Conservation (phyloP, 768 basidiomycete species). For the Mycena maculata region DNA sequence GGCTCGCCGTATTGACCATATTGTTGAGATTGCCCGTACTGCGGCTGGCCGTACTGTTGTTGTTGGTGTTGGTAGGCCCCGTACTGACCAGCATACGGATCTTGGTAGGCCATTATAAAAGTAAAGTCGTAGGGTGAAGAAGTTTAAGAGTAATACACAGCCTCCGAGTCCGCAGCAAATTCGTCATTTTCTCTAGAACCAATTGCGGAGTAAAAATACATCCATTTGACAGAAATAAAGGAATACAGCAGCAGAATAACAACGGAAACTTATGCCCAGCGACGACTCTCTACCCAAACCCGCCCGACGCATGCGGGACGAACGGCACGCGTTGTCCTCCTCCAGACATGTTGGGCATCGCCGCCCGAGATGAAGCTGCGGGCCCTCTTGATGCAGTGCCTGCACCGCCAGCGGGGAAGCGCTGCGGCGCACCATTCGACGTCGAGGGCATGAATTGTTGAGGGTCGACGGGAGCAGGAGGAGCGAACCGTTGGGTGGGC, state of each 20-base stretch:
- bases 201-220: slow-evolving; percentile 25
- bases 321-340: slow-evolving; percentile 67
- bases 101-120: slow-evolving; percentile 62
- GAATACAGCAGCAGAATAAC: slow-evolving; percentile 8
- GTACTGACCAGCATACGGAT: slow-evolving; percentile 60
- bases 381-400: slow-evolving; percentile 17
- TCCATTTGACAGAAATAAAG: not conserved
- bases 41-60: slow-evolving; percentile 41
- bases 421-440: slow-evolving; percentile 38
- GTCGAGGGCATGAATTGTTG: slow-evolving; percentile 30
- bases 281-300: slow-evolving; percentile 42
- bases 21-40: slow-evolving; percentile 42
- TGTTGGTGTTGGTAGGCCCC: slow-evolving; percentile 32
- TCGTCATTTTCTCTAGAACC: too few species aligned
- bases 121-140: slow-evolving; percentile 12
- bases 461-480: slow-evolving; percentile 35
- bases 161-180: slow-evolving; percentile 8
- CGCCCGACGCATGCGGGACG: slow-evolving; percentile 47
- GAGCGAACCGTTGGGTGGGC: slow-evolving; percentile 45
- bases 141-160: not conserved
- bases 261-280: slow-evolving; percentile 2
- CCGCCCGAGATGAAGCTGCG: slow-evolving; percentile 40
- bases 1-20: slow-evolving; percentile 45
- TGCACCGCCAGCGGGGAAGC: slow-evolving; percentile 30
- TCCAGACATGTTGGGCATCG: slow-evolving; percentile 30